Evolutionary conservation across 139 green algal genomes (phyloP), one percentile per base, ranked within the genome.

Genomic region (Chara braunii): DNA sequence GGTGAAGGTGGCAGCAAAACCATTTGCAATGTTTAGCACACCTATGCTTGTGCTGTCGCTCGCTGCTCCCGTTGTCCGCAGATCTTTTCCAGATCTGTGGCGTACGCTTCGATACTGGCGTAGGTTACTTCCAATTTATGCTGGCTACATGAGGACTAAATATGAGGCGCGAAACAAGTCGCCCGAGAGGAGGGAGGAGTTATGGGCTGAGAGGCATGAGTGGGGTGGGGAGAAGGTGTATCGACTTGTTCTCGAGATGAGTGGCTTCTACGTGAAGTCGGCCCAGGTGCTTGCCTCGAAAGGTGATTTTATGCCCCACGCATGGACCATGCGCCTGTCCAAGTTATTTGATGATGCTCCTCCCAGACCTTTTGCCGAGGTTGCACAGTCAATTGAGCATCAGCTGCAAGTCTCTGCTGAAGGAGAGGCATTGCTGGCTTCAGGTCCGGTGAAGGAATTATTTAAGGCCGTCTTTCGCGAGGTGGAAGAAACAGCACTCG

Each of bases 211-310:
- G 30, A 57, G 60, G 34, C 64, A 74, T 35, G 45, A 74, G 12
- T 74, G 64, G 64, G 64, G 64, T 23, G 63, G 60, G 22, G 64
- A 29, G 36, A 74, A 60, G 64, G 57, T 74, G 23, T 64, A 72
- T 33, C 3, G 35, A 26, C 43, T 74, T 4, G 58, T 68, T 24
- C 64, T 74, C 7, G 26, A 29, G 12, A 75, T 74, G 59, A 74
- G 64, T 22, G 58, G 64, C 24, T 74, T 72, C 37, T 72, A 72
- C 34, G 40, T 65, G 8, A 72, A 72, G 55, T 72, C 63, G 31
- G 63, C 63, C 18, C 63, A 72, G 31, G 30, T 72, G 6, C 7
- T 72, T 18, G 63, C 55, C 4, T 43, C n/a, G 55, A 72, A 72
- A 11, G 29, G 51, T 69, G 14, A 5, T 48, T 73, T 75, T 51